A percentile compares a stretch with the other conserved stretches of the same genome.
phyloP scores from a whole-genome alignment of 208 protist species.

The Acanthamoeba sp. region DNA sequence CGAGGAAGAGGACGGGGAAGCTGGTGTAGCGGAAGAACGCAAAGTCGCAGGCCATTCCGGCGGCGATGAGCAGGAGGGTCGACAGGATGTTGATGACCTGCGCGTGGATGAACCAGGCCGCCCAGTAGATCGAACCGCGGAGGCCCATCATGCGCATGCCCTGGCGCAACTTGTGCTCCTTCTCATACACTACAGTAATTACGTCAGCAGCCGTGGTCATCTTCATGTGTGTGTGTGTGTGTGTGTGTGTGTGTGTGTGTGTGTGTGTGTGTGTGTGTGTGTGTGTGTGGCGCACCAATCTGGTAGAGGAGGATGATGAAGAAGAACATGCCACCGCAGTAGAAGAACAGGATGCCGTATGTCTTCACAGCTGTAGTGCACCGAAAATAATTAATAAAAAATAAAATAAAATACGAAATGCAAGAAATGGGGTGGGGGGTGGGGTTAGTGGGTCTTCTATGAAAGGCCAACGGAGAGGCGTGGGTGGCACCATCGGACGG shows the following conservation, averaged over 20 bases:
- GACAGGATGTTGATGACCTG: constrained; percentile 61
- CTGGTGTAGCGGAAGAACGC: constrained; percentile 59
- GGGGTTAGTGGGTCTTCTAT: background rate
- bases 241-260: background rate
- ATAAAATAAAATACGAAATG: background rate
- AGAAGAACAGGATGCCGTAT: constrained; percentile 73
- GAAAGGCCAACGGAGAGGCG: background rate
- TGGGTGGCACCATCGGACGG: constrained; percentile 5
- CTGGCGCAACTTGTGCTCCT: constrained; percentile 69
- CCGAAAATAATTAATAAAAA: background rate
- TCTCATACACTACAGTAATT: constrained; percentile 45
- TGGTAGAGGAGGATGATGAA: constrained; percentile 75
- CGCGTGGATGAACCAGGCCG: constrained; percentile 59
- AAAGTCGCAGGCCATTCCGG: constrained; percentile 63
- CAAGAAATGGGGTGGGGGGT: too few species aligned
- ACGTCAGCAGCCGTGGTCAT: too few species aligned
- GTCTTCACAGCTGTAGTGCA: constrained; percentile 51
- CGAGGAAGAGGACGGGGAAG: constrained; percentile 57
- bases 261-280: background rate
- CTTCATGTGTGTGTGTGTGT: too few species aligned
- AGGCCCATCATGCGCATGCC: constrained; percentile 73
- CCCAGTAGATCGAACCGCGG: constrained; percentile 45
- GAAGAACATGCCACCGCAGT: constrained; percentile 61
- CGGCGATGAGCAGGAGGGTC: constrained; percentile 55
- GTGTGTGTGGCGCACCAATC: background rate